Percentiles rank a stretch among this genome's conserved stretches.
Conservation (phyloP, 1,139 yeast genomes). For the Lodderomyces jiufengensis region DNA sequence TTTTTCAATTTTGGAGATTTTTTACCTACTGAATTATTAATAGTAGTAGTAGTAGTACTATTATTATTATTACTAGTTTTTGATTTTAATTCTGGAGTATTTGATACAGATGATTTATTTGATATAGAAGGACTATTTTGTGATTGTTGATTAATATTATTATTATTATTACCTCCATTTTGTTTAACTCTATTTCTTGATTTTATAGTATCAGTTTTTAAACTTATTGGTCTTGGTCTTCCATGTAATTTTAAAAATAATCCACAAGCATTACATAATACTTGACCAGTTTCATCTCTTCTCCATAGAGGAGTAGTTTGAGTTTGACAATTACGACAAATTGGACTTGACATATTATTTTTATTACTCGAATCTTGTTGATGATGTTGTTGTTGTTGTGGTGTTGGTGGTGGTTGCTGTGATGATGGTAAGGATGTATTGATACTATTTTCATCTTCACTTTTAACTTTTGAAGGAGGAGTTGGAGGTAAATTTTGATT, state of each 20-base stretch:
- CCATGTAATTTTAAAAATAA: constrained; percentile 87
- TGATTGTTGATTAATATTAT: constrained; percentile 11
- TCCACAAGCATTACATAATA: constrained; percentile 94
- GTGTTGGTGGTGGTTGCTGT: constrained; percentile 5
- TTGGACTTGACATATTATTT: constrained; percentile 54
- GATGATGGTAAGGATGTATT: not conserved
- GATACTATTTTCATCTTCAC: not conserved
- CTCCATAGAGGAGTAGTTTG: constrained; percentile 95
- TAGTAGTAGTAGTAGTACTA: not conserved
- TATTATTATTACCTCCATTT: constrained; percentile 18
- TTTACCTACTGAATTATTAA: constrained; percentile 10
- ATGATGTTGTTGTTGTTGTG: not conserved
- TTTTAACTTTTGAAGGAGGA: constrained; percentile 12
- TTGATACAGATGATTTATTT: constrained; percentile 29
- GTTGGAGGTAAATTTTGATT: constrained; percentile 12
- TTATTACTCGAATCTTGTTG: not conserved
- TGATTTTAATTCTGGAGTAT: constrained; percentile 45
- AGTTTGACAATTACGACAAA: constrained; percentile 87
- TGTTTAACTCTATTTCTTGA: constrained; percentile 79
- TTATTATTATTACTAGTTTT: constrained; percentile 26
- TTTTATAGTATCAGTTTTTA: constrained; percentile 89
- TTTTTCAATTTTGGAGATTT: constrained; percentile 35
- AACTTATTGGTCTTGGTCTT: constrained; percentile 83
- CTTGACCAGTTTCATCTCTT: constrained; percentile 90
- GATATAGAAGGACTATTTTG: not conserved